A percentile compares a stretch with the other conserved stretches of the same genome.
These are phyloP conservation scores for Immersiporthe knoxdaviesiana DNA, from an alignment of 2,329 filamentous ascomycete genomes.

Conservation along the genomic window DNA sequence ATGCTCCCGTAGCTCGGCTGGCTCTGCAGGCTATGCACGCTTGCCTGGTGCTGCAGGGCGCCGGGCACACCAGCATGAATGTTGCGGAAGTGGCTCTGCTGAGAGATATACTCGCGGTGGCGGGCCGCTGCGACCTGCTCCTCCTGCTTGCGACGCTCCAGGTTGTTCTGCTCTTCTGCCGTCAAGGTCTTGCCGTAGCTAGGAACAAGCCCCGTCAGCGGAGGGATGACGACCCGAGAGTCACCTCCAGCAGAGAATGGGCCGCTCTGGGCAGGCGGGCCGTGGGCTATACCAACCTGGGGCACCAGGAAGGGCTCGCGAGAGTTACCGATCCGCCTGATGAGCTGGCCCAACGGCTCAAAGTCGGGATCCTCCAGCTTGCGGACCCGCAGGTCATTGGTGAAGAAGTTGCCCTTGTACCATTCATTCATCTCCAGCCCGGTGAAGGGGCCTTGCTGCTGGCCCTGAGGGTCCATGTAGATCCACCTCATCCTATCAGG, in stretches of 20 bases:
- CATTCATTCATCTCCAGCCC: conserved; percentile 99
- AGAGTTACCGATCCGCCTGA: conserved; percentile 94
- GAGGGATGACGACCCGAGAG: conserved; percentile 73
- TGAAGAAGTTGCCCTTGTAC: conserved; percentile 99
- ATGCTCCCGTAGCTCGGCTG: conserved; percentile 97
- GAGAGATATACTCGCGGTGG: conserved; percentile 89
- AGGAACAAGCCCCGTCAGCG: conserved; percentile 90
- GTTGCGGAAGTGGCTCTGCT: conserved; percentile 78
- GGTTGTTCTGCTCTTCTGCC: conserved; percentile 95
- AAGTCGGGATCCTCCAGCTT: conserved; percentile 93
- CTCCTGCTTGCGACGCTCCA: conserved; percentile 95
- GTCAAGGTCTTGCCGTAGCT: conserved; percentile 96
- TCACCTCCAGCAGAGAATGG: conserved; percentile 51
- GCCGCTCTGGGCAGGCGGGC: conserved; percentile 62
- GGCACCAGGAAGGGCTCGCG: conserved; percentile 96
- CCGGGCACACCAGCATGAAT: conserved; percentile 59
- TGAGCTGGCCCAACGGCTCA: conserved; percentile 91
- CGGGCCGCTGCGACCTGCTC: conserved; percentile 97
- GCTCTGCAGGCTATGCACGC: conserved; percentile 92
- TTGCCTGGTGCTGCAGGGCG: conserved; percentile 85
- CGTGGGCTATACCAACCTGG: conserved; percentile 93
- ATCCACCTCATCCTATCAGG: conserved; percentile 99
- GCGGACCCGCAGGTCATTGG: conserved; percentile 89
- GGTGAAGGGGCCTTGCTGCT: conserved; percentile 91
- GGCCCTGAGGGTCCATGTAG: conserved; percentile 91